These are phyloP conservation scores for Fusarium succisae DNA, from an alignment of 2,329 filamentous ascomycete species.

Conservation along the genomic window DNA sequence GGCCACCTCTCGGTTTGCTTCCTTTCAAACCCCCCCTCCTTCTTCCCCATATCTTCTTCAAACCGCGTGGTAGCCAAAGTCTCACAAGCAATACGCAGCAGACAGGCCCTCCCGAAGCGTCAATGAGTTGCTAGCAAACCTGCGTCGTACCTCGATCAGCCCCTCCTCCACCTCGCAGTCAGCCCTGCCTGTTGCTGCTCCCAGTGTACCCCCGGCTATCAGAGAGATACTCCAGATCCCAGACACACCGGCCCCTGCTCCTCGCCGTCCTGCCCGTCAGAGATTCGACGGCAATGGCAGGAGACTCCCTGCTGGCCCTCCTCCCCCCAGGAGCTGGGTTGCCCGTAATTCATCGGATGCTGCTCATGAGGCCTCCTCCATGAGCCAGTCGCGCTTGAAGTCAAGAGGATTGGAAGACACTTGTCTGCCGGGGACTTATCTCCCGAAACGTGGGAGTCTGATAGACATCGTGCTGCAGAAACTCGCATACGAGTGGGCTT, in stretches of 20 bases:
- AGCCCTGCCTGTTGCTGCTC: conserved; percentile 48
- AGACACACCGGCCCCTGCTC: conserved; percentile 62
- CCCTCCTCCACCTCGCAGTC: conserved; percentile 40
- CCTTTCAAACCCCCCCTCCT: conserved; percentile 26
- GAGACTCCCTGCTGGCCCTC: conserved; percentile 65
- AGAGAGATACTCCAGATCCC: conserved; percentile 68
- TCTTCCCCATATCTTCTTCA: conserved; percentile 31
- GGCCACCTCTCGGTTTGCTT: conserved; percentile 41
- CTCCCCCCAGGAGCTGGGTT: conserved; percentile 67
- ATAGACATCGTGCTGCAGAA: conserved; percentile 60
- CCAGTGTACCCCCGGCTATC: conserved; percentile 68
- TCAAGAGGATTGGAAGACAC: conserved; percentile 25
- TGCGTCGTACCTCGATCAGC: conserved; percentile 58
- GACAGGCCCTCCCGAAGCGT: conserved; percentile 55
- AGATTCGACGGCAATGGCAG: conserved; percentile 58
- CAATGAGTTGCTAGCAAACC: conserved; percentile 67
- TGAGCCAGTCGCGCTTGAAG: conserved; percentile 35
- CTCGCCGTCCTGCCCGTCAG: conserved; percentile 55
- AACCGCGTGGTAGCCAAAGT: conserved; percentile 43
- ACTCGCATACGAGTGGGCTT: conserved; percentile 64
- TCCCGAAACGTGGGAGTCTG: conserved; percentile 58
- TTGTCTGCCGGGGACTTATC: conserved; percentile 57
- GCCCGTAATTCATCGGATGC: conserved; percentile 39
- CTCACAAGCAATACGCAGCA: conserved; percentile 43
- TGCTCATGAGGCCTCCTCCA: conserved; percentile 18